Conservation (phyloP, 2,329 filamentous ascomycete genomes). For the Xylaria multiplex region DNA sequence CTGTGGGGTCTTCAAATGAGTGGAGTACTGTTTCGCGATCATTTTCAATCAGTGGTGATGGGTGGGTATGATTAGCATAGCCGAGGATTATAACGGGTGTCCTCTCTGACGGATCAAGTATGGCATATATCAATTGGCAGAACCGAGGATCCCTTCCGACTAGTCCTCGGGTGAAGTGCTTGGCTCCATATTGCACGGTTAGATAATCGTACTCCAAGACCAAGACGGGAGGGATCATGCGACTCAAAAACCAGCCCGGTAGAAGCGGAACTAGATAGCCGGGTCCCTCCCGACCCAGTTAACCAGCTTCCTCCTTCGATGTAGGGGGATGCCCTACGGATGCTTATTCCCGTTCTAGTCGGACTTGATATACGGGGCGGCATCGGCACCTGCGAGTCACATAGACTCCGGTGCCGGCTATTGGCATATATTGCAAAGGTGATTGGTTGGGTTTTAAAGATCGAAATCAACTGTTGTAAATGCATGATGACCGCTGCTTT, state of each 20-base stretch:
- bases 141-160: too few relatives aligned
- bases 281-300: constrained; percentile 20
- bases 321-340: constrained; percentile 13
- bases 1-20: constrained; percentile 1
- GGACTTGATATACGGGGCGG: constrained; percentile 34
- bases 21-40: constrained; percentile 12
- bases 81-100: not conserved
- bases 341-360: constrained; percentile 37
- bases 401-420: constrained; percentile 43
- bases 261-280: constrained; percentile 11
- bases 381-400: constrained; percentile 40
- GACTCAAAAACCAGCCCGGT: constrained; percentile 5
- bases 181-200: too few relatives aligned
- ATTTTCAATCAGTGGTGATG: constrained; percentile 11
- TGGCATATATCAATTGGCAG: not conserved
- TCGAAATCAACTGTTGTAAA: not conserved
- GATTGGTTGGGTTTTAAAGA: constrained; percentile 4
- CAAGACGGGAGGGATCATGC: constrained; percentile 6
- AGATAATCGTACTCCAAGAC: not conserved
- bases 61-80: not conserved
- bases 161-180: too few relatives aligned
- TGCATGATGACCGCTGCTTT: not conserved
- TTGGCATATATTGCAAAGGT: constrained; percentile 14
- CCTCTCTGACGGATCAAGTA: not conserved
- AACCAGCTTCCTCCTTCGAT: not conserved